Evolutionary conservation across 768 basidiomycete genomes (phyloP).

Genomic region (Suillus subluteus): DNA sequence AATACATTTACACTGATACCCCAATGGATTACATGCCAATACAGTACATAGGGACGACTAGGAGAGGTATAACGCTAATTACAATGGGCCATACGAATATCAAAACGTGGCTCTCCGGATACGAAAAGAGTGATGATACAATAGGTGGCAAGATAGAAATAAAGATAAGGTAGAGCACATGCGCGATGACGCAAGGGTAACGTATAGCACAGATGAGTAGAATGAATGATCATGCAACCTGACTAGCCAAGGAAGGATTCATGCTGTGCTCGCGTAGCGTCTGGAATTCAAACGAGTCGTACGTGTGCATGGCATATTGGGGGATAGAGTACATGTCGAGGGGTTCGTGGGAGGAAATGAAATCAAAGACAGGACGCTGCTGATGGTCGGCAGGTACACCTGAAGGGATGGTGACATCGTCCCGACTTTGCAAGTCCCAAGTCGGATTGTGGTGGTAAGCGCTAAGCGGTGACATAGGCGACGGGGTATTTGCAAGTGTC

Average conservation of each 20-base stretch:
- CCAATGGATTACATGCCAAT: conserved; percentile 14
- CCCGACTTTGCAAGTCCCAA: neutral
- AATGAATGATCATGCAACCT: conserved; percentile 22
- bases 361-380: conserved; percentile 22
- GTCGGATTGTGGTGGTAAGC: conserved; percentile 5
- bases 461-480: neutral
- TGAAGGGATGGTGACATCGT: neutral
- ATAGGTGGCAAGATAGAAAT: conserved; percentile 27
- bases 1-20: conserved; percentile 22
- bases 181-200: neutral
- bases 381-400: conserved; percentile 2
- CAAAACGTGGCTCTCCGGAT: conserved; percentile 8
- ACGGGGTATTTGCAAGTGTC: conserved; percentile 14
- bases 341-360: conserved; percentile 22
- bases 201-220: conserved; percentile 8
- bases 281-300: conserved; percentile 40
- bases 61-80: conserved; percentile 15
- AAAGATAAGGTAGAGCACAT: conserved; percentile 14
- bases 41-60: conserved; percentile 20
- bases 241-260: conserved; percentile 20
- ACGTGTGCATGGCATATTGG: conserved; percentile 22
- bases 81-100: conserved; percentile 16
- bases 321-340: conserved; percentile 23
- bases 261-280: conserved; percentile 32
- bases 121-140: conserved; percentile 25